A percentile compares a stretch with the other conserved stretches of the same genome.
phyloP scores from a whole-genome alignment of 1,284 basidiomycete genomes.

The Waitea zeae region DNA sequence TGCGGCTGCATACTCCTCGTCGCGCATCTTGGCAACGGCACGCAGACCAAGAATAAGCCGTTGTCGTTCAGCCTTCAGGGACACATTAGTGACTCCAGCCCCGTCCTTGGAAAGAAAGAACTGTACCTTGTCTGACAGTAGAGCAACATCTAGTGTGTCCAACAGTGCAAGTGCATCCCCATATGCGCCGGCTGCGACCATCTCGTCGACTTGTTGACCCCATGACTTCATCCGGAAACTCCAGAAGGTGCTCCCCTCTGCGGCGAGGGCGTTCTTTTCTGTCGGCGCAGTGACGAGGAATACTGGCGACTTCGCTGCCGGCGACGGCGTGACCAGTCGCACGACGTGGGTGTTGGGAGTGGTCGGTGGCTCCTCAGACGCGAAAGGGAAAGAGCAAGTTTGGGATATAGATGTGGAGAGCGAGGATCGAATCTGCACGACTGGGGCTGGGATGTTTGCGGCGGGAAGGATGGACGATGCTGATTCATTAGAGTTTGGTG shows the following conservation, averaged over 20 bases:
- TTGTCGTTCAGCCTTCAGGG: too few relatives aligned
- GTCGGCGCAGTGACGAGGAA: constrained; percentile 59
- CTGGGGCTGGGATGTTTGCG: constrained; percentile 25
- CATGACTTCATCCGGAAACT: constrained; percentile 55
- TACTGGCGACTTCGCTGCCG: constrained; percentile 35
- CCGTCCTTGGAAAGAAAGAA: too few relatives aligned
- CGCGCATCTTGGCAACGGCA: constrained; percentile 64
- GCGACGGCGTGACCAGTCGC: constrained; percentile 38
- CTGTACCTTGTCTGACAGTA: constrained; percentile 51
- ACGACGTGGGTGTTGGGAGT: constrained; percentile 26
- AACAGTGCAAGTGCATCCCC: constrained; percentile 71
- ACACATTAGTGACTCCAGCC: too few relatives aligned
- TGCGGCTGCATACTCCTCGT: constrained; percentile 54
- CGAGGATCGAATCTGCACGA: constrained; percentile 70
- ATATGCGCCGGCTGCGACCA: constrained; percentile 59
- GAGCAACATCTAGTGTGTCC: constrained; percentile 45
- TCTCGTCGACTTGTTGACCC: constrained; percentile 73
- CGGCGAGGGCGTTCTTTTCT: constrained; percentile 41
- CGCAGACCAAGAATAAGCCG: constrained; percentile 49
- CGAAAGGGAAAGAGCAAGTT: constrained; percentile 49
- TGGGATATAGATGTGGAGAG: constrained; percentile 53
- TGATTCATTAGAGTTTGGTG: too few relatives aligned
- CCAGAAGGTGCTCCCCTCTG: constrained; percentile 70
- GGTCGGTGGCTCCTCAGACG: constrained; percentile 12
- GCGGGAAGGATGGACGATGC: constrained; percentile 11